A percentile compares a stretch with the other conserved stretches of the same genome.
Evolutionary conservation across 805 yeast genomes (phyloP).

Genomic region (Aciculoconidium aculeatum): DNA sequence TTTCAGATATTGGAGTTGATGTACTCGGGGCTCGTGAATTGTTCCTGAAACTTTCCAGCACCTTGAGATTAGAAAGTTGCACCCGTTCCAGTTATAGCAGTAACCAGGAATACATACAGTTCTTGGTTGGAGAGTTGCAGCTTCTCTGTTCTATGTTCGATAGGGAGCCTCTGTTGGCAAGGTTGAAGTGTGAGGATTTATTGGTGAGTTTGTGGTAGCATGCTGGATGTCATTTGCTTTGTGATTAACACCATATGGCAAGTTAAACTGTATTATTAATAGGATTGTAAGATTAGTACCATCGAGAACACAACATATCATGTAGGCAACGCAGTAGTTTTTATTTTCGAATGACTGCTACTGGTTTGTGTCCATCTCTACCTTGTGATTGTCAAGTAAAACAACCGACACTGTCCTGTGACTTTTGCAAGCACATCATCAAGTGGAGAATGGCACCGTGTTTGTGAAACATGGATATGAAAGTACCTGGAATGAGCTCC

Average conservation of each 20-base stretch:
- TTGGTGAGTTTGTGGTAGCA: slow-evolving; percentile 2
- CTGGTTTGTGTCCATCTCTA: too few relatives aligned
- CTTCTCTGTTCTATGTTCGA: slow-evolving; percentile 5
- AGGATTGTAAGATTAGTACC: slow-evolving; percentile 1
- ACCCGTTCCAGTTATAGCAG: slow-evolving; percentile 5
- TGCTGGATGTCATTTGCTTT: slow-evolving; percentile 1
- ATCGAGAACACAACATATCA: not conserved
- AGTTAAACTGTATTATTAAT: slow-evolving; percentile 1
- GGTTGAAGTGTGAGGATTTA: slow-evolving; percentile 9
- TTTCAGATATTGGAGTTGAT: slow-evolving; percentile 1
- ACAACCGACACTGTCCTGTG: not conserved
- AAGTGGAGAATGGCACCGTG: too few relatives aligned
- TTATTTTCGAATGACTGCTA: too few relatives aligned
- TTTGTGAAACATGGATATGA: too few relatives aligned
- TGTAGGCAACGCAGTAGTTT: too few relatives aligned
- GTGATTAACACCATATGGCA: too few relatives aligned
- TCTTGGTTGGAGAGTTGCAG: slow-evolving; percentile 9
- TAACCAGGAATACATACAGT: slow-evolving; percentile 10
- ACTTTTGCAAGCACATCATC: too few relatives aligned
- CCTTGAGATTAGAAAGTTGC: slow-evolving; percentile 3
- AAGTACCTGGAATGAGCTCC: too few relatives aligned
- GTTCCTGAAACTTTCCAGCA: slow-evolving; percentile 1
- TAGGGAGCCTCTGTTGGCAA: slow-evolving; percentile 7
- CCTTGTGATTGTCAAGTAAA: too few relatives aligned
- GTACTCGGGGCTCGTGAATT: not conserved